A percentile compares a stretch with the other conserved stretches of the same genome.
These are phyloP conservation scores for Fusarium euwallaceae DNA, from an alignment of 2,329 filamentous ascomycete species.

Conservation along the genomic window DNA sequence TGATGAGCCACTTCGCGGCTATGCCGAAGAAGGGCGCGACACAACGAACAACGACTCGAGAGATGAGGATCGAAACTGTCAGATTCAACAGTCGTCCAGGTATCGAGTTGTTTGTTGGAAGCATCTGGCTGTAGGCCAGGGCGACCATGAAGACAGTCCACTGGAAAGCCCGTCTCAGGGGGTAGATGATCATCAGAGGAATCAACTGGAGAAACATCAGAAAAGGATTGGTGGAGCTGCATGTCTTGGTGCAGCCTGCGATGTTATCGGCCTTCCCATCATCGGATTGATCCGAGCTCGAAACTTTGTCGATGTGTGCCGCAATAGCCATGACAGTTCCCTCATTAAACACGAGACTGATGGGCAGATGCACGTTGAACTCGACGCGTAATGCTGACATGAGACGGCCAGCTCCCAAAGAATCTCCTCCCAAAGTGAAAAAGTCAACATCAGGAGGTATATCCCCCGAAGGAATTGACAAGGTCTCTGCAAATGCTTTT, in stretches of 20 bases:
- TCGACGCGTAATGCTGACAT: conserved; percentile 64
- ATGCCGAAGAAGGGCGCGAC: conserved; percentile 63
- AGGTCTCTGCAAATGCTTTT: conserved; percentile 60
- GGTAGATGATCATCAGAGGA: conserved; percentile 64
- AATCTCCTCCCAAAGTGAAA: conserved; percentile 67
- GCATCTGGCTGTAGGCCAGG: conserved; percentile 56
- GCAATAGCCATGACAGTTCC: conserved; percentile 59
- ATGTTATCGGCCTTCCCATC: conserved; percentile 28
- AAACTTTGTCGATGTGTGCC: conserved; percentile 53
- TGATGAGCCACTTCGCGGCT: conserved; percentile 65
- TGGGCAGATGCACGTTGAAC: conserved; percentile 63
- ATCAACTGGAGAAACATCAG: conserved; percentile 65
- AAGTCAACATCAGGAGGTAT: conserved; percentile 61
- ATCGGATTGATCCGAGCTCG: conserved; percentile 9
- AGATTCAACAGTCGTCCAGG: conserved; percentile 64
- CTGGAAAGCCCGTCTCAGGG: conserved; percentile 63
- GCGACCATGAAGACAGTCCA: conserved; percentile 67
- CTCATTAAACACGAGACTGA: conserved; percentile 64
- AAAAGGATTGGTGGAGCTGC: conserved; percentile 63
- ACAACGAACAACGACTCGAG: conserved; percentile 55
- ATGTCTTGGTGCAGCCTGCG: conserved; percentile 55
- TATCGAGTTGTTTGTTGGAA: conserved; percentile 55
- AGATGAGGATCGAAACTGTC: conserved; percentile 58
- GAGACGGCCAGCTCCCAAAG: conserved; percentile 65
- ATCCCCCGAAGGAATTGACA: conserved; percentile 56